Conservation (phyloP, 169 alveolate genomes). For the Hammondia hammondi region DNA sequence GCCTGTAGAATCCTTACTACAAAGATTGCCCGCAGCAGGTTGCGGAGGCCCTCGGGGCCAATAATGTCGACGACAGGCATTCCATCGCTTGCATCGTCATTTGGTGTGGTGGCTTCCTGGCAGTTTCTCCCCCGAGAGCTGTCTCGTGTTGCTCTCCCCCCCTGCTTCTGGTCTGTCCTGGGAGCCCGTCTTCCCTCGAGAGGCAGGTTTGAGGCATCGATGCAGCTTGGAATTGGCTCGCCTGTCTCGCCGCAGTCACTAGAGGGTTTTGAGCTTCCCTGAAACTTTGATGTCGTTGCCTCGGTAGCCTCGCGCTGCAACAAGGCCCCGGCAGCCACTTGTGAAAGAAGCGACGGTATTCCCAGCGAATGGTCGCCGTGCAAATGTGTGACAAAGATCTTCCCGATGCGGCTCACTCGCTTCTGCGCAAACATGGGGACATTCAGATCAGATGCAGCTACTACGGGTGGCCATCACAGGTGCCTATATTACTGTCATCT, state of each 20-base stretch:
- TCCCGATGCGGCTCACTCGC: conserved; percentile 66
- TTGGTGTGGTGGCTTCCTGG: background rate
- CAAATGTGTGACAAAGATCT: conserved; percentile 83
- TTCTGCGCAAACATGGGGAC: conserved; percentile 31
- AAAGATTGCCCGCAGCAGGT: conserved; percentile 60
- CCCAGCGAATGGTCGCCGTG: conserved; percentile 90
- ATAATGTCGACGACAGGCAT: conserved; percentile 73
- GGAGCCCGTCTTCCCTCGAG: background rate
- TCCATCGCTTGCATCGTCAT: background rate
- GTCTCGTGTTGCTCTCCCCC: background rate
- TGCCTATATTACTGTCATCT: no score
- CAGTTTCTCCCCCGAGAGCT: background rate
- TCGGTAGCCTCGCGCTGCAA: background rate
- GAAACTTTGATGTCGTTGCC: background rate
- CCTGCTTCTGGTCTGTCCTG: background rate
- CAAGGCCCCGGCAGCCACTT: conserved; percentile 63
- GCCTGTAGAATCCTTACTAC: conserved; percentile 49
- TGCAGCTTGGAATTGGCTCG: background rate
- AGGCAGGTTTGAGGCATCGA: background rate
- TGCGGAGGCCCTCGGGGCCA: conserved; percentile 84
- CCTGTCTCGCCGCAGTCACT: background rate
- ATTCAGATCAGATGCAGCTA: background rate
- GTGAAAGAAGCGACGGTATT: conserved; percentile 77
- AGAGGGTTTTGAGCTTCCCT: background rate
- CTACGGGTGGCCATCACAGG: no score